A percentile compares a stretch with the other conserved stretches of the same genome.
Conservation (phyloP, 768 basidiomycete genomes). For the Termitomyces sp. region DNA sequence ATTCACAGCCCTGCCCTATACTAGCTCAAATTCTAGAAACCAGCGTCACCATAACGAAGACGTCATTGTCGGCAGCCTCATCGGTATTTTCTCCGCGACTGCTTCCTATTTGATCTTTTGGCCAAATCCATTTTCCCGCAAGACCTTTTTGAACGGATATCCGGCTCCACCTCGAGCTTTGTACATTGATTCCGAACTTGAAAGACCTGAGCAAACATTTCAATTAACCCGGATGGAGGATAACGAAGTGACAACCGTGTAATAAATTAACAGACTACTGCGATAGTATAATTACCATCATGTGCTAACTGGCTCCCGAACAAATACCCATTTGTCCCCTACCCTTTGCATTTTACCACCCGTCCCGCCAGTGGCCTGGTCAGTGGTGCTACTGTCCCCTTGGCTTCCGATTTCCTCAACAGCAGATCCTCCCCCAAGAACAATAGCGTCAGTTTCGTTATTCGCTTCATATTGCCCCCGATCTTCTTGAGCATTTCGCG, state of each 20-base stretch:
- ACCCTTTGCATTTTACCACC: slow-evolving; percentile 64
- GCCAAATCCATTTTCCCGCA: slow-evolving; percentile 53
- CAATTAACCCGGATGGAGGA: slow-evolving; percentile 42
- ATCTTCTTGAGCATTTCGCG: slow-evolving; percentile 35
- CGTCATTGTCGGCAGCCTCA: slow-evolving; percentile 55
- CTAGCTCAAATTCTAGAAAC: neutral
- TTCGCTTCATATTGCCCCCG: slow-evolving; percentile 27
- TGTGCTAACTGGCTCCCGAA: slow-evolving; percentile 34
- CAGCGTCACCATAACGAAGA: slow-evolving; percentile 70
- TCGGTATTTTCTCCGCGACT: slow-evolving; percentile 46
- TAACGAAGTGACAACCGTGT: slow-evolving; percentile 33
- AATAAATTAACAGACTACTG: slow-evolving; percentile 21
- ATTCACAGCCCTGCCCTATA: neutral
- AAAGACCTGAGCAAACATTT: slow-evolving; percentile 31
- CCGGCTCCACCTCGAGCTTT: slow-evolving; percentile 36
- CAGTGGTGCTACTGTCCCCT: slow-evolving; percentile 6
- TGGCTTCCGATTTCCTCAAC: slow-evolving; percentile 6
- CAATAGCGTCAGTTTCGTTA: slow-evolving; percentile 50
- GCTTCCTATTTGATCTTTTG: slow-evolving; percentile 58
- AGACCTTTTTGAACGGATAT: slow-evolving; percentile 25
- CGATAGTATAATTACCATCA: slow-evolving; percentile 17
- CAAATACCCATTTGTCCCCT: slow-evolving; percentile 71
- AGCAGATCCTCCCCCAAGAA: slow-evolving; percentile 40
- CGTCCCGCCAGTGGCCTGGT: slow-evolving; percentile 16
- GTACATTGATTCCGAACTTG: slow-evolving; percentile 26